Conservation (phyloP, 805 yeast species). For the Jamesozyma lodderae region DNA sequence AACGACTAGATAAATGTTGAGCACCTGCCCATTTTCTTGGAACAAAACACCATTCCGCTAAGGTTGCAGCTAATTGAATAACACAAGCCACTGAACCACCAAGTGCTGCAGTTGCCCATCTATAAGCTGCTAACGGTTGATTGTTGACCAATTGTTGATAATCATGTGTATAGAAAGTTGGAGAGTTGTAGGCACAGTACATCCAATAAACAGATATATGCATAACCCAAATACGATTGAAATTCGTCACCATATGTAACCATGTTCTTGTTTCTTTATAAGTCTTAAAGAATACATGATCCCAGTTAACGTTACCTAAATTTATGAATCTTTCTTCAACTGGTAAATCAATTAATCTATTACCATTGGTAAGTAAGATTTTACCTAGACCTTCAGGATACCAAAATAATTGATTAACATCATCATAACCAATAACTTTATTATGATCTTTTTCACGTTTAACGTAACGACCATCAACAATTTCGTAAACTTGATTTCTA, state of each 20-base stretch:
- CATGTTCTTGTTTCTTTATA: constrained; percentile 93
- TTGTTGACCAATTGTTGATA: constrained; percentile 77
- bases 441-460: constrained; percentile 82
- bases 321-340: constrained; percentile 78
- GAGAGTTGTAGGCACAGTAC: constrained; percentile 88
- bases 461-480: constrained; percentile 69
- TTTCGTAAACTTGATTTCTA: constrained; percentile 74
- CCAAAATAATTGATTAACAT: constrained; percentile 97
- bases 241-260: constrained; percentile 90
- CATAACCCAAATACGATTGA: constrained; percentile 95
- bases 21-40: constrained; percentile 99
- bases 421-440: constrained; percentile 85
- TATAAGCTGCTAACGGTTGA: constrained; percentile 75
- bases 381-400: constrained; percentile 97
- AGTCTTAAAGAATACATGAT: constrained; percentile 86
- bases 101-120: constrained; percentile 88
- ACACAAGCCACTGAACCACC: constrained; percentile 83
- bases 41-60: constrained; percentile 90
- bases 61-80: constrained; percentile 79
- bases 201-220: constrained; percentile 89
- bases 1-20: constrained; percentile 84
- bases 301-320: constrained; percentile 89
- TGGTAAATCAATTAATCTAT: constrained; percentile 83
- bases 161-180: constrained; percentile 78
- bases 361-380: constrained; percentile 83